A percentile compares a stretch with the other conserved stretches of the same genome.
phyloP scores from a whole-genome alignment of 768 basidiomycete genomes.

The Chalciporus pseudorubinellus region DNA sequence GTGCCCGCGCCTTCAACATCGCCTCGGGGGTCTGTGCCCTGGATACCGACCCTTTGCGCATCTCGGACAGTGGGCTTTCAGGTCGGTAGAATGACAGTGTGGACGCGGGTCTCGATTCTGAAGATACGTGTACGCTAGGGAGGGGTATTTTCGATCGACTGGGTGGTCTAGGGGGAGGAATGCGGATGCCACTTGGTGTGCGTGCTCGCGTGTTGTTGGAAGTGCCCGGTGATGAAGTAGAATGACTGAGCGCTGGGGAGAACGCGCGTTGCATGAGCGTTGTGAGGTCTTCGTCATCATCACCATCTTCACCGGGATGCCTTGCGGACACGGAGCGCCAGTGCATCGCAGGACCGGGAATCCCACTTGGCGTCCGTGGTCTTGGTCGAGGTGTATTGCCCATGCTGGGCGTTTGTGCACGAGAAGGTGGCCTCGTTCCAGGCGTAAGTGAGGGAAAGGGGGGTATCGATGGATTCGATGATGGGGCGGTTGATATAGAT shows the following conservation, averaged over 20 bases:
- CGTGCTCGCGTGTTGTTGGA: conserved; percentile 27
- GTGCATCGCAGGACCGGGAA: conserved; percentile 60
- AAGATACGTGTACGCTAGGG: conserved; percentile 66
- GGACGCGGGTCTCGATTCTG: conserved; percentile 68
- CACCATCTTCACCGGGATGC: conserved; percentile 42
- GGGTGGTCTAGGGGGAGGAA: conserved; percentile 68
- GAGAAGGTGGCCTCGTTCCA: conserved; percentile 45
- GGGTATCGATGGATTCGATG: conserved; percentile 41
- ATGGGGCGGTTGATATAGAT: conserved; percentile 66
- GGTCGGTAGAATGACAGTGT: conserved; percentile 67
- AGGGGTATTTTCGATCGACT: conserved; percentile 84
- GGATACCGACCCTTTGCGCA: conserved; percentile 32
- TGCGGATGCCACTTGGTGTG: conserved; percentile 40
- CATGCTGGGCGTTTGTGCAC: conserved; percentile 54
- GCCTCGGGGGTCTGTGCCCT: conserved; percentile 72
- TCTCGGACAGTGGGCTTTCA: conserved; percentile 49
- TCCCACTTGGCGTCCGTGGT: conserved; percentile 76
- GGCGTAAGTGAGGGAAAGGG: conserved; percentile 27
- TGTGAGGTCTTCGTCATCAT: conserved; percentile 42
- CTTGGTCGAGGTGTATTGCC: conserved; percentile 60
- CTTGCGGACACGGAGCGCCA: conserved; percentile 49
- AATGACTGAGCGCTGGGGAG: conserved; percentile 54
- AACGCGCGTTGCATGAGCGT: conserved; percentile 58
- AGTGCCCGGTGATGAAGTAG: conserved; percentile 42
- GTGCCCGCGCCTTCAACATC: conserved; percentile 54